Evolutionary conservation across 495 filamentous ascomycete genomes (phyloP), one percentile per base, ranked within the genome.

Genomic region (Trichoderma orchidacearum): DNA sequence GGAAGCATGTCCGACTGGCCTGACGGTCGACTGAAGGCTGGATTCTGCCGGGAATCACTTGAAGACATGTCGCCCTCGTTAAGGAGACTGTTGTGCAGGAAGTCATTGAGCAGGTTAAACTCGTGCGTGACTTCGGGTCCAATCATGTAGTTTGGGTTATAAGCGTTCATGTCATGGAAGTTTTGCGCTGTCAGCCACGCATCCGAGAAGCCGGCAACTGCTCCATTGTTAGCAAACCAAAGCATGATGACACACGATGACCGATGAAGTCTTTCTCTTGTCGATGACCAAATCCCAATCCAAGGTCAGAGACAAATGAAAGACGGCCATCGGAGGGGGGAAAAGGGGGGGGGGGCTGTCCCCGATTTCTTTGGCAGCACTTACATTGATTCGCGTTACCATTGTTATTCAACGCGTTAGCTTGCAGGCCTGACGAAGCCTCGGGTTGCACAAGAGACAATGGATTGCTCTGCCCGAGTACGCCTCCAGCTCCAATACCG

Each of bases 31-130:
- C 18, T 30, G 41, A 36, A 55, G 21, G 30, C 57, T 18, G 54
- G 13, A 30, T 30, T 50, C n/a, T 67, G 68, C 53, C 60, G 64
- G 45, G 69, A 66, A 56, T 90, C 87, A 55, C 83, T 81, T 55
- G 79, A 68, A 56, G 86, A 79, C 45, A 85, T 69, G 3, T 75
- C 76, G 32, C 80, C 80, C 66, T 95, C 90, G 65, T 96, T 90
- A 51, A 95, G 70, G 30, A 97, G 70, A 68, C 85, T 90, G 60
- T 82, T 91, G 68, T 85, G 90, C 59, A 97, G 80, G 66, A 97
- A 99, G 68, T 97, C 90, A 62, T 94, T 95, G 59, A 99, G 80
- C 57, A 96, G 75, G 64, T 95, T 95, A 66, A 95, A 96, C 71
- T 99, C 93, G 68, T 89, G 90, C 29, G 87, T 89, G 58, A 95